phyloP scores from a whole-genome alignment of 2,329 filamentous ascomycete species.

The Metarhizium rileyi region DNA sequence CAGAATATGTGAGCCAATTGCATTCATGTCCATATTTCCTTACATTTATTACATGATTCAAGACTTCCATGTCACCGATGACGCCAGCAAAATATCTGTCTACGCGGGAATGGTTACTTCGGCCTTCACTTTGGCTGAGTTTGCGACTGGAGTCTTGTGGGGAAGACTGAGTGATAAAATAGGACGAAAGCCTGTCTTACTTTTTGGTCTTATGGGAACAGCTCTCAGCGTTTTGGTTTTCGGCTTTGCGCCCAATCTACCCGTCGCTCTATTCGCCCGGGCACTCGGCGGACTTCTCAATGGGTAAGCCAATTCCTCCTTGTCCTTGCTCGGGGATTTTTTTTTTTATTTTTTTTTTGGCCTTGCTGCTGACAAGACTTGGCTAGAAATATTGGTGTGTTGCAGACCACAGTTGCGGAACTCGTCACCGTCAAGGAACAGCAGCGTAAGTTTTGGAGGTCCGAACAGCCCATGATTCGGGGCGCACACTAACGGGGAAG shows the following conservation, averaged over 20 bases:
- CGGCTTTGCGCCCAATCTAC: slow-evolving; percentile 76
- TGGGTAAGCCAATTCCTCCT: slow-evolving; percentile 51
- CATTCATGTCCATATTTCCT: slow-evolving; percentile 98
- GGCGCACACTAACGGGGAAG: not conserved
- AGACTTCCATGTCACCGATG: slow-evolving; percentile 75
- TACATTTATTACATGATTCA: slow-evolving; percentile 98
- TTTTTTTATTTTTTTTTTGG: too few relatives aligned
- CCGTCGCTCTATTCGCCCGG: slow-evolving; percentile 75
- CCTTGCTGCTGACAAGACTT: not conserved
- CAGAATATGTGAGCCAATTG: slow-evolving; percentile 95
- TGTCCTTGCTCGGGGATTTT: too few relatives aligned
- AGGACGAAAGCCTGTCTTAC: slow-evolving; percentile 83
- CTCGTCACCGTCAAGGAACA: slow-evolving; percentile 88
- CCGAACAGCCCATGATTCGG: slow-evolving; percentile 15
- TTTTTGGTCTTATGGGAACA: slow-evolving; percentile 83
- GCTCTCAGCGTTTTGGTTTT: slow-evolving; percentile 88
- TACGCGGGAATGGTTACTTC: slow-evolving; percentile 96
- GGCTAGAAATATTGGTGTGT: slow-evolving; percentile 76
- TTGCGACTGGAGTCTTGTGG: slow-evolving; percentile 87
- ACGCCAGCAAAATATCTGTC: slow-evolving; percentile 71
- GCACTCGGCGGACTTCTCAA: slow-evolving; percentile 87
- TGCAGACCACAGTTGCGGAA: slow-evolving; percentile 92
- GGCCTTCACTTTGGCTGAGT: slow-evolving; percentile 91
- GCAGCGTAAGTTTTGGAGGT: slow-evolving; percentile 56
- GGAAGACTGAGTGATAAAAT: slow-evolving; percentile 84